phyloP scores from a whole-genome alignment of 345 rosid species.

The Jatropha curcas region DNA sequence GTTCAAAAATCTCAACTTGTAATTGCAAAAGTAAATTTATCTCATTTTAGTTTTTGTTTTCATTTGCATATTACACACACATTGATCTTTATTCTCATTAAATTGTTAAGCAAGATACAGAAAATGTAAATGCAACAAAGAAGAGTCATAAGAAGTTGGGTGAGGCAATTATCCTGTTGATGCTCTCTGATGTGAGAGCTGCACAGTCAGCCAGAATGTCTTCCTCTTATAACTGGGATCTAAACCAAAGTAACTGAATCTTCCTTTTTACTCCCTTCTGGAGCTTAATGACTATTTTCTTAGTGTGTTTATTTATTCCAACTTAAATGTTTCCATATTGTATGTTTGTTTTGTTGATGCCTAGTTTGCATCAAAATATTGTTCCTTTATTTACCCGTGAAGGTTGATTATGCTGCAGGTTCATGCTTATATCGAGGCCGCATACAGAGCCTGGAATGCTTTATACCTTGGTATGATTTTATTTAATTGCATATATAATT shows the following conservation, averaged over 20 bases:
- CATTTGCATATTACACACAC: neutral
- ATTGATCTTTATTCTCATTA: neutral
- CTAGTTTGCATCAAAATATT: neutral
- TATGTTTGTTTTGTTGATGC: neutral
- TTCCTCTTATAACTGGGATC: neutral
- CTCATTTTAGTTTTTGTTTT: neutral
- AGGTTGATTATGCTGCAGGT: conserved; percentile 47
- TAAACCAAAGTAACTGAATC: conserved; percentile 1
- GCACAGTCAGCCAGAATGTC: neutral
- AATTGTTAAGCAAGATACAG: neutral
- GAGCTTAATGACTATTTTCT: neutral
- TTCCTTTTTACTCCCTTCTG: neutral
- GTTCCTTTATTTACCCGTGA: conserved; percentile 8
- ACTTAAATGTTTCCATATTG: neutral
- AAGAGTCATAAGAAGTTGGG: neutral
- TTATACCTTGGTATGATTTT: conserved; percentile 71
- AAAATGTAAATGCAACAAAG: neutral
- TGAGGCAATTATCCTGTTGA: neutral
- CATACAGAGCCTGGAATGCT: conserved; percentile 78
- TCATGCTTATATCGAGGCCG: conserved; percentile 83
- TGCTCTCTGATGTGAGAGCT: neutral
- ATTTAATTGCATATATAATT: too few relatives aligned
- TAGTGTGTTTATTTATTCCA: neutral
- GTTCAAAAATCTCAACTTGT: neutral
- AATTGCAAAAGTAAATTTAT: too few relatives aligned